phyloP scores from a whole-genome alignment of 148 eudicot genomes.

The Amaranthus hypochondriacus region DNA sequence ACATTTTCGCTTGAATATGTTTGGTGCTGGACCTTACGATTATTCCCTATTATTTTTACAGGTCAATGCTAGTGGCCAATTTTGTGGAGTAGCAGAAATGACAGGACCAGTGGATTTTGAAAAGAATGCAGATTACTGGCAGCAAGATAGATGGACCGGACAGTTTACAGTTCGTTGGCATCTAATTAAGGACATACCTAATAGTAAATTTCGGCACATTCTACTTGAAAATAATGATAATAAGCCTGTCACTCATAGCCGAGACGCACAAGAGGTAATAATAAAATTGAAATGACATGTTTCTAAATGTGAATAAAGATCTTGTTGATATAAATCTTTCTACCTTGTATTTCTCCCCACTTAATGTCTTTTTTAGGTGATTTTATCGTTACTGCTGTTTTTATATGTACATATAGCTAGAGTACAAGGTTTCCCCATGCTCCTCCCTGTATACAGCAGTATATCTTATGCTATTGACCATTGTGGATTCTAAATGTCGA shows the following conservation, averaged over 20 bases:
- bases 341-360: constrained; percentile 1
- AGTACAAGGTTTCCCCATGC: background rate
- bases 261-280: constrained; percentile 93
- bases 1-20: background rate
- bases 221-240: constrained; percentile 85
- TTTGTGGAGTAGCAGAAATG: constrained; percentile 98
- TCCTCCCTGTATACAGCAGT: background rate
- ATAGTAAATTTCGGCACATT: constrained; percentile 81
- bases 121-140: constrained; percentile 89
- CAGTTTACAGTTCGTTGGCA: constrained; percentile 89
- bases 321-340: background rate
- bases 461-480: background rate
- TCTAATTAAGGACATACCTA: constrained; percentile 85
- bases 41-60: constrained; percentile 15
- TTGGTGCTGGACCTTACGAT: constrained; percentile 1
- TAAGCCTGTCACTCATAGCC: constrained; percentile 98
- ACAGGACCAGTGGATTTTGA: constrained; percentile 82
- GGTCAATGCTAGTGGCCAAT: constrained; percentile 98
- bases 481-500: constrained; percentile 5
- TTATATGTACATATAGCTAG: background rate
- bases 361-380: background rate
- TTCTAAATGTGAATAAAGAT: no score
- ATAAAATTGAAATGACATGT: no score
- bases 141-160: constrained; percentile 98
- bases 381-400: background rate